phyloP scores from a whole-genome alignment of 192 early-diverging fungal genomes.

The Backusella mclennaniae region DNA sequence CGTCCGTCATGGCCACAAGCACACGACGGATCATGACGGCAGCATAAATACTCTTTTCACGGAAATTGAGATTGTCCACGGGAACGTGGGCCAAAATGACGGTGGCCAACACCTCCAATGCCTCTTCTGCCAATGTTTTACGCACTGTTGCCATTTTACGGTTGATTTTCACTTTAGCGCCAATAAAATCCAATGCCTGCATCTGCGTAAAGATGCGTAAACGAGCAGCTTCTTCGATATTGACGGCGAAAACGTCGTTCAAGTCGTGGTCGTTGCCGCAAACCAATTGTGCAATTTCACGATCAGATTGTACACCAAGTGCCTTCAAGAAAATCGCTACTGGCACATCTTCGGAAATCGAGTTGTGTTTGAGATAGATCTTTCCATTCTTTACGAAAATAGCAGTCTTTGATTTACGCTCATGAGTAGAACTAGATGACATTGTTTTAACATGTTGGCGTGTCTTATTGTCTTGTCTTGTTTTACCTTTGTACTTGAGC shows the following conservation, averaged over 20 bases:
- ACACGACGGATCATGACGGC: slow-evolving; percentile 94
- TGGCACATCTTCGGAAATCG: slow-evolving; percentile 83
- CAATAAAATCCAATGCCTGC: slow-evolving; percentile 89
- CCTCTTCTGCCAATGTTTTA: slow-evolving; percentile 74
- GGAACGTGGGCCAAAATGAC: slow-evolving; percentile 90
- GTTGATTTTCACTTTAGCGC: slow-evolving; percentile 70
- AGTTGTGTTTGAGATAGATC: slow-evolving; percentile 91
- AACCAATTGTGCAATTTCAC: slow-evolving; percentile 92
- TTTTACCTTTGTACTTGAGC: slow-evolving; percentile 78
- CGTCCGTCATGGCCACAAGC: slow-evolving; percentile 79
- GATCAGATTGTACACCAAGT: slow-evolving; percentile 92
- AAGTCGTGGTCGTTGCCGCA: slow-evolving; percentile 84
- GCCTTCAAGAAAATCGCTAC: slow-evolving; percentile 88
- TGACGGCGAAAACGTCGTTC: slow-evolving; percentile 79
- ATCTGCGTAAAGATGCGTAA: slow-evolving; percentile 84
- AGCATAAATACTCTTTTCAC: slow-evolving; percentile 89
- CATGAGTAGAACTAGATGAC: slow-evolving; percentile 74
- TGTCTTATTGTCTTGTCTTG: background rate
- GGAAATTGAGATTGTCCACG: slow-evolving; percentile 83
- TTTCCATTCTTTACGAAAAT: slow-evolving; percentile 64
- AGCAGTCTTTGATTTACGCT: slow-evolving; percentile 92
- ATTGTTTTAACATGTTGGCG: background rate
- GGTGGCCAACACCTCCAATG: slow-evolving; percentile 81
- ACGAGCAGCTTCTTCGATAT: slow-evolving; percentile 80
- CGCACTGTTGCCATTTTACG: slow-evolving; percentile 51